Percentiles rank a stretch among this genome's conserved stretches.
phyloP scores from a whole-genome alignment of 805 yeast species.

The Saturnispora quitensis region DNA sequence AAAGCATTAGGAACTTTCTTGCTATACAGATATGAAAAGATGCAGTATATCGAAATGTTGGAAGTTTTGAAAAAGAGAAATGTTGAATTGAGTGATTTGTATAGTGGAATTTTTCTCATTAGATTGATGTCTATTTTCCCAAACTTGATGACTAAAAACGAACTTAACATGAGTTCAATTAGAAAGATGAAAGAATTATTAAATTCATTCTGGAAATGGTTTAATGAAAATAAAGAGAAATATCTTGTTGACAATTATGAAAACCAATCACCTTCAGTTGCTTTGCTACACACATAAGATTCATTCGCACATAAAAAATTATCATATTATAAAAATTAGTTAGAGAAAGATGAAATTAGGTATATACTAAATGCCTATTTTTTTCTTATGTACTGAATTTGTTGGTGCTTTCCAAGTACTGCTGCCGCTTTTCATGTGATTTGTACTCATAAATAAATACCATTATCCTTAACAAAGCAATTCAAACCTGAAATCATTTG shows the following conservation, averaged over 20 bases:
- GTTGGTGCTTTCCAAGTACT: no score
- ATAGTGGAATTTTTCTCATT: slow-evolving; percentile 77
- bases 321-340: neutral
- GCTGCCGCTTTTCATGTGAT: no score
- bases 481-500: slow-evolving; percentile 13
- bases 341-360: neutral
- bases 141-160: slow-evolving; percentile 66
- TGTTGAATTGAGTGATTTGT: slow-evolving; percentile 34
- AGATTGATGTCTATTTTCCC: slow-evolving; percentile 75
- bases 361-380: no score
- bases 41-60: slow-evolving; percentile 50
- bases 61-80: slow-evolving; percentile 21
- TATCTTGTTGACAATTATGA: slow-evolving; percentile 37
- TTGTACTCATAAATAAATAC: slow-evolving; percentile 11
- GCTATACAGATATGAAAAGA: slow-evolving; percentile 68
- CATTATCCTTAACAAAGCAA: slow-evolving; percentile 13
- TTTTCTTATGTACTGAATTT: no score
- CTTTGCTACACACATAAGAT: slow-evolving; percentile 12
- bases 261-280: slow-evolving; percentile 34
- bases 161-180: slow-evolving; percentile 72
- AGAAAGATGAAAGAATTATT: slow-evolving; percentile 44
- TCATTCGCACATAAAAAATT: neutral
- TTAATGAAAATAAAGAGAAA: slow-evolving; percentile 35
- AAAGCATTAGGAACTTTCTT: slow-evolving; percentile 58
- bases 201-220: slow-evolving; percentile 43